Evolutionary conservation across 1,284 basidiomycete species (phyloP).

Genomic region (Leucoagaricus sp.): DNA sequence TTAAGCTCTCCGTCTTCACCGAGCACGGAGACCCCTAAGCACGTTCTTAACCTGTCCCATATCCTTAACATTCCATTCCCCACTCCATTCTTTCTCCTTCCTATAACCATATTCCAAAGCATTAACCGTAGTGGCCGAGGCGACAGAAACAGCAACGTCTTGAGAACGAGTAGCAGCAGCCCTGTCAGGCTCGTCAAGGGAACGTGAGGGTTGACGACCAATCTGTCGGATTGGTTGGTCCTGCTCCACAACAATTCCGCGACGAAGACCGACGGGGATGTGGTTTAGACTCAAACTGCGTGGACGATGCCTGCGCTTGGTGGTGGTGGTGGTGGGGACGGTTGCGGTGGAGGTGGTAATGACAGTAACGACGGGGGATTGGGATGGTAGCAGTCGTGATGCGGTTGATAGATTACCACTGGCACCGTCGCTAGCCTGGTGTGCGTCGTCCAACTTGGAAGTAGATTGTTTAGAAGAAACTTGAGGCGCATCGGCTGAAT

Average conservation of each 20-base stretch:
- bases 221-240: no score
- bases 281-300: conserved; percentile 28
- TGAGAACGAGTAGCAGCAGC: background rate
- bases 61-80: conserved; percentile 23
- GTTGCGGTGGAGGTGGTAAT: conserved; percentile 9
- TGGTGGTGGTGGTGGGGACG: background rate
- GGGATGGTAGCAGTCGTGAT: conserved; percentile 1
- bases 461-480: conserved; percentile 4
- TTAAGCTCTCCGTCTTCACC: conserved; percentile 8
- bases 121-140: conserved; percentile 28
- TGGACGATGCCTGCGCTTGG: conserved; percentile 24
- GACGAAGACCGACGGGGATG: conserved; percentile 20
- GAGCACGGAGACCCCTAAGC: conserved; percentile 31
- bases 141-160: conserved; percentile 18
- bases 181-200: conserved; percentile 1
- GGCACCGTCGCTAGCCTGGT: conserved; percentile 8
- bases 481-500: background rate
- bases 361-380: conserved; percentile 12
- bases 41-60: conserved; percentile 32
- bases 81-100: conserved; percentile 21
- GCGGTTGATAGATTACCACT: background rate
- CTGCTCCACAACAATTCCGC: conserved; percentile 18
- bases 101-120: conserved; percentile 18
- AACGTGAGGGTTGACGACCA: background rate
- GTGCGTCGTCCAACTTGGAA: conserved; percentile 1